Evolutionary conservation across 2,329 filamentous ascomycete genomes (phyloP), one percentile per base, ranked within the genome.

Genomic region (Verticillium isaacii): DNA sequence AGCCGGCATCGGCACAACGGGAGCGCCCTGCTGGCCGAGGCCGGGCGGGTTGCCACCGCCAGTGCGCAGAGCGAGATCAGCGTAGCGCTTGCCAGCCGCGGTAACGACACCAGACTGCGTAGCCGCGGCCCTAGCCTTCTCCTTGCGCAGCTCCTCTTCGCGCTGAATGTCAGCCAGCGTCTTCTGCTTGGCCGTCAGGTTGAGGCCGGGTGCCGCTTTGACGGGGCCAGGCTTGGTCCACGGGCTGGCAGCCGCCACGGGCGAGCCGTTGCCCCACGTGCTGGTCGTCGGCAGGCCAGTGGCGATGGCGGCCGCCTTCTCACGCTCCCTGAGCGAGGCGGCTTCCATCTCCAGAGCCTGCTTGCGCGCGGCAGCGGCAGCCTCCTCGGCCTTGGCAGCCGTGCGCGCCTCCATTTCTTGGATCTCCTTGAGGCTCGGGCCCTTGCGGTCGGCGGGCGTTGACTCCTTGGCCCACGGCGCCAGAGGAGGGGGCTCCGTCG

Each of bases 381-480:
- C 79, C 71, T 95, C 92, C 71, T 98, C 94, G 14, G 87, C 89
- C 76, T 96, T 91, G 59, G 94, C 94, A 12, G 93, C 93, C 73
- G 95, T 96, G 71, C 90, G 92, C 39, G 94, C 94, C 74, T 99
- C 95, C 5, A 92, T 89, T 74, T 97, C 94, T 74, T 99, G 95
- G 29, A 99, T 99, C 72, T 99, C 93, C 77, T 93, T 96, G 65
- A 99, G 80, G 63, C 93, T 97, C 2, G 94, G 95, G 0, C 93
- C 93, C 75, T 91, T 96, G 50, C 91, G 87, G 29, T 84, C 78
- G 63, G 87, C 83, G 5, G 82, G 78, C 57, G 90, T 89, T 2
- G 85, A 84, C 66, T 98, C 93, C 74, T 95, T 95, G 5, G 95
- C 95, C 95, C 95, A 99, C 0, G 95, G 95, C 0, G 95, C 95